Conservation (phyloP, 306 rosid genomes). For the Corylus avellana region DNA sequence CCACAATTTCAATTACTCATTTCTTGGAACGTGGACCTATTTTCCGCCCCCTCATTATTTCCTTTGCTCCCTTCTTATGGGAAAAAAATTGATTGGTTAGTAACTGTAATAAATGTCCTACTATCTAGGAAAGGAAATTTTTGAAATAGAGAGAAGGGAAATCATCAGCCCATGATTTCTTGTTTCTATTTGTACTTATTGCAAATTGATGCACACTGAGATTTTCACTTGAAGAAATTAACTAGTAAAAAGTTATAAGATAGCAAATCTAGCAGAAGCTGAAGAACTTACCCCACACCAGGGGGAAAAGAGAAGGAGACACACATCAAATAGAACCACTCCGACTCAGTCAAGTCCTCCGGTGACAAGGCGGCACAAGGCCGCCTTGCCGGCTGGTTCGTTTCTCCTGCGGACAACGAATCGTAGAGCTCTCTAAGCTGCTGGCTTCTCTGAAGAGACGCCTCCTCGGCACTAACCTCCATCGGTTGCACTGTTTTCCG, state of each 20-base stretch:
- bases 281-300: conserved; percentile 72
- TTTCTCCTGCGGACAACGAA: conserved; percentile 73
- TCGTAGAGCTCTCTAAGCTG: conserved; percentile 92
- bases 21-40: background rate
- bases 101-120: conserved; percentile 15
- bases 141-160: background rate
- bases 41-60: background rate
- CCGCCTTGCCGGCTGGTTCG: conserved; percentile 70
- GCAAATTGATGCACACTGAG: conserved; percentile 1
- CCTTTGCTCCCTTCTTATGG: background rate
- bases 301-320: conserved; percentile 90
- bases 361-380: conserved; percentile 92
- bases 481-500: conserved; percentile 86
- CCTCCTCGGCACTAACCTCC: conserved; percentile 84
- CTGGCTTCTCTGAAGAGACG: conserved; percentile 83
- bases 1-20: background rate
- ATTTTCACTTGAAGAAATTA: conserved; percentile 6
- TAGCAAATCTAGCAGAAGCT: background rate
- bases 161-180: conserved; percentile 6
- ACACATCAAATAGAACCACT: conserved; percentile 99
- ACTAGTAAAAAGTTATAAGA: background rate
- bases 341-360: conserved; percentile 93
- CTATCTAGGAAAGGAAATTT: conserved; percentile 1
- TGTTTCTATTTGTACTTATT: background rate
- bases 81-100: conserved; percentile 15